These are phyloP conservation scores for Cladosporium sp. DNA, from an alignment of 2,329 filamentous ascomycete species.

Conservation along the genomic window DNA sequence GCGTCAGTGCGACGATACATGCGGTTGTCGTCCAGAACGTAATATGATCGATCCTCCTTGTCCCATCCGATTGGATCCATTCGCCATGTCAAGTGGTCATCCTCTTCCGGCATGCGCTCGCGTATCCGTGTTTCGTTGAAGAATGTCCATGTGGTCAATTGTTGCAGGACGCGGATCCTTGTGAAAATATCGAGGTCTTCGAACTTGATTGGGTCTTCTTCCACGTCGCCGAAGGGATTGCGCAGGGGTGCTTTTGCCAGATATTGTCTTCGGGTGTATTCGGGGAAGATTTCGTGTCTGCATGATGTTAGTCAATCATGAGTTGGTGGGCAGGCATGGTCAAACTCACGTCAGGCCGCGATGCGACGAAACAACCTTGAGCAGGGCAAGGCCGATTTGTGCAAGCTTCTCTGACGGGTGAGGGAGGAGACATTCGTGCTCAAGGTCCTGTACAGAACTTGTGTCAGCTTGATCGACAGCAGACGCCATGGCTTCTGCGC, in stretches of 20 bases:
- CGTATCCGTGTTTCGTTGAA: slow-evolving; percentile 83
- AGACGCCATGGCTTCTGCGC: neutral
- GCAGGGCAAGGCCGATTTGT: slow-evolving; percentile 79
- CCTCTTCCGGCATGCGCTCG: slow-evolving; percentile 80
- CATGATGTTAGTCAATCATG: slow-evolving; percentile 19
- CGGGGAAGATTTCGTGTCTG: slow-evolving; percentile 85
- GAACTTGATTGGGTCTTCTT: slow-evolving; percentile 74
- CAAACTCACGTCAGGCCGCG: slow-evolving; percentile 79
- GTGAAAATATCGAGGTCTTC: slow-evolving; percentile 77
- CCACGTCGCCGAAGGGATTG: slow-evolving; percentile 83
- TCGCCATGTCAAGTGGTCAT: slow-evolving; percentile 51
- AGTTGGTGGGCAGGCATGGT: neutral
- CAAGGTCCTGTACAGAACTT: slow-evolving; percentile 65
- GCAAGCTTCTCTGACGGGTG: slow-evolving; percentile 69
- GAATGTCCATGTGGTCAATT: slow-evolving; percentile 86
- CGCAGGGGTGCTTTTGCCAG: slow-evolving; percentile 72
- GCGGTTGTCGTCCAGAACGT: slow-evolving; percentile 88
- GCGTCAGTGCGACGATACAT: slow-evolving; percentile 86
- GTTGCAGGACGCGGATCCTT: slow-evolving; percentile 81
- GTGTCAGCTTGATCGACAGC: neutral
- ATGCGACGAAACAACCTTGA: slow-evolving; percentile 93
- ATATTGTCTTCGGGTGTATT: slow-evolving; percentile 89
- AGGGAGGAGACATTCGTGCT: slow-evolving; percentile 82
- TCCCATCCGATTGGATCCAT: slow-evolving; percentile 90
- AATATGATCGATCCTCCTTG: slow-evolving; percentile 80